Conservation (phyloP, 2,329 filamentous ascomycete species). For the Cercospora brassicicola region DNA sequence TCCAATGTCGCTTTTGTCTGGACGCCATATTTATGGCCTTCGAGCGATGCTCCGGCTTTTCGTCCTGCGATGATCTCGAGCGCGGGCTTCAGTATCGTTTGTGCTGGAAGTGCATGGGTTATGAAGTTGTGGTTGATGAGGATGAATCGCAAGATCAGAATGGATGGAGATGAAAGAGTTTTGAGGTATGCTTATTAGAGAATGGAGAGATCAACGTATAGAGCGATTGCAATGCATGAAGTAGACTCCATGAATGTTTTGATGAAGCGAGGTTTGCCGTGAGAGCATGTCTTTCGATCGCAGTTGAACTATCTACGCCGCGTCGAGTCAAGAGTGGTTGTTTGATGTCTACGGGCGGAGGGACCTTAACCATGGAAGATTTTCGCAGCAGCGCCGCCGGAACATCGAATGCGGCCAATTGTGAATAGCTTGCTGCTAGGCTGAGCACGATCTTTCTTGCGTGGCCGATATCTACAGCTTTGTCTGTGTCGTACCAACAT, state of each 20-base stretch:
- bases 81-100: not conserved
- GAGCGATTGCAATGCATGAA: too few relatives aligned
- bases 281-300: too few relatives aligned
- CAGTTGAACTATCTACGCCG: too few relatives aligned
- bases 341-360: too few relatives aligned
- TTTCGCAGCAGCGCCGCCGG: too few relatives aligned
- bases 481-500: not conserved
- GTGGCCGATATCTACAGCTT: constrained; percentile 13
- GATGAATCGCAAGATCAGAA: not conserved
- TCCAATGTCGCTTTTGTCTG: constrained; percentile 9
- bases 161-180: not conserved
- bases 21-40: not conserved
- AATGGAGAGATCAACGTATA: too few relatives aligned
- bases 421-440: too few relatives aligned
- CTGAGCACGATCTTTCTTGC: not conserved
- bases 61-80: not conserved
- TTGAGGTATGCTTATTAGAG: constrained; percentile 6
- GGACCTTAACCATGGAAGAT: too few relatives aligned
- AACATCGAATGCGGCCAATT: too few relatives aligned
- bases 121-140: not conserved
- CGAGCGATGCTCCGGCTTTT: not conserved
- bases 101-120: not conserved
- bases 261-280: too few relatives aligned
- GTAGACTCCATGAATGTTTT: too few relatives aligned
- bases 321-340: too few relatives aligned